A percentile compares a stretch with the other conserved stretches of the same genome.
Conservation (phyloP, 2,329 filamentous ascomycete genomes). For the Xylariaceae sp. region DNA sequence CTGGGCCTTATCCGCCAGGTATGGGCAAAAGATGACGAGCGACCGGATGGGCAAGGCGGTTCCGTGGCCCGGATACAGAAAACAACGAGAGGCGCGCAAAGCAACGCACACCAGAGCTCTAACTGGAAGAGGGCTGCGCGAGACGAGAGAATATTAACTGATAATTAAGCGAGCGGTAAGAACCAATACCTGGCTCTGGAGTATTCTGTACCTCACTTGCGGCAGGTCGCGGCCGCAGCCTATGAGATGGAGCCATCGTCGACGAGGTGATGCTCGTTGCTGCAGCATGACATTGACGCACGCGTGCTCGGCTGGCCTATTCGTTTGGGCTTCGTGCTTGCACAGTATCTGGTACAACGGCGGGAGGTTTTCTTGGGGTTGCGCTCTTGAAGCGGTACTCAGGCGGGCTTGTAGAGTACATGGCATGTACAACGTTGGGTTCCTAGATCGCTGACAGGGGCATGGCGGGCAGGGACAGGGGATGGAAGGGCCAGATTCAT, state of each 20-base stretch:
- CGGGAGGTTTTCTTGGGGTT: neutral
- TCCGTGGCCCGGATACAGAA: neutral
- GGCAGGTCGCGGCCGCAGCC: too few relatives aligned
- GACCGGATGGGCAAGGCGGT: neutral
- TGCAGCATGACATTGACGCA: too few relatives aligned
- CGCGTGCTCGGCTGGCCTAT: neutral
- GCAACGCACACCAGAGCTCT: neutral
- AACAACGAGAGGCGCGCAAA: neutral
- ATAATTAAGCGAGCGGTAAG: constrained; percentile 19
- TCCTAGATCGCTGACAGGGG: constrained; percentile 15
- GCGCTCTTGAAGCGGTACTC: neutral
- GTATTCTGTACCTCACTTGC: neutral
- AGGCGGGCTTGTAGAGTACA: neutral
- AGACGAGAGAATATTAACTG: constrained; percentile 4
- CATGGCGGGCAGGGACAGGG: constrained; percentile 2
- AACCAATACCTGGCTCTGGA: constrained; percentile 8
- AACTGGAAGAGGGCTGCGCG: constrained; percentile 1
- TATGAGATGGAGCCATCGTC: too few relatives aligned
- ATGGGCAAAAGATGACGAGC: constrained; percentile 1
- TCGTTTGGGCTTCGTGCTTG: too few relatives aligned
- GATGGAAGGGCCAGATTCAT: neutral
- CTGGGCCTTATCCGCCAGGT: constrained; percentile 13
- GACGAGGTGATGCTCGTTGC: too few relatives aligned
- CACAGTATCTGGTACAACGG: too few relatives aligned
- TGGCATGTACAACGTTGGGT: neutral